Evolutionary conservation across 768 basidiomycete genomes (phyloP).

Genomic region (Serendipita vermifera): DNA sequence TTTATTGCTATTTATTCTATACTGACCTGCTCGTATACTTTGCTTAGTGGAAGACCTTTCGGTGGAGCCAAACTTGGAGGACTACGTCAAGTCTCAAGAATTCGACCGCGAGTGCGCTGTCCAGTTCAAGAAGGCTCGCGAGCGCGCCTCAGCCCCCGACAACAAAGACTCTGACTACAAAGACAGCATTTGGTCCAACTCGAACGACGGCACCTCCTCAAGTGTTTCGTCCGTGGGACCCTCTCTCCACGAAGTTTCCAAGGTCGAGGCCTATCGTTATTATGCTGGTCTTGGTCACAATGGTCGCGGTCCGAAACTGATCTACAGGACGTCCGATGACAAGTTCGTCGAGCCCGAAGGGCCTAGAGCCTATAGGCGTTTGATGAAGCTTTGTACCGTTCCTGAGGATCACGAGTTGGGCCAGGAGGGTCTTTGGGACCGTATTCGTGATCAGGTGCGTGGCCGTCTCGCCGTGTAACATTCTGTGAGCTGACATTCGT

Average conservation of each 20-base stretch:
- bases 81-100: neutral
- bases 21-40: neutral
- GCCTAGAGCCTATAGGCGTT: conserved; percentile 21
- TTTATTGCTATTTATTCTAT: too few species aligned
- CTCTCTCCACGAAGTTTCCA: conserved; percentile 18
- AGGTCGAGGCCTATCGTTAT: conserved; percentile 24
- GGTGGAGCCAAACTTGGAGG: neutral
- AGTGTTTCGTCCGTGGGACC: conserved; percentile 11
- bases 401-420: conserved; percentile 22
- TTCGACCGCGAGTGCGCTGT: neutral
- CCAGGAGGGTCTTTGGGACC: conserved; percentile 22
- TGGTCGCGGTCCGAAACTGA: conserved; percentile 25
- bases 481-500: conserved; percentile 23
- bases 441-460: conserved; percentile 25
- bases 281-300: conserved; percentile 24
- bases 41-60: too few species aligned
- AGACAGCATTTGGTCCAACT: neutral
- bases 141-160: too few species aligned
- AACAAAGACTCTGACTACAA: too few species aligned
- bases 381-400: conserved; percentile 24
- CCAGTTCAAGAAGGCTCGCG: neutral
- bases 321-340: conserved; percentile 27
- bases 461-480: conserved; percentile 23
- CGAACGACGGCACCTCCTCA: conserved; percentile 9
- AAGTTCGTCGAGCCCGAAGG: conserved; percentile 23